phyloP scores from a whole-genome alignment of 2,329 filamentous ascomycete genomes.

The Dryadomyces quercivorus region DNA sequence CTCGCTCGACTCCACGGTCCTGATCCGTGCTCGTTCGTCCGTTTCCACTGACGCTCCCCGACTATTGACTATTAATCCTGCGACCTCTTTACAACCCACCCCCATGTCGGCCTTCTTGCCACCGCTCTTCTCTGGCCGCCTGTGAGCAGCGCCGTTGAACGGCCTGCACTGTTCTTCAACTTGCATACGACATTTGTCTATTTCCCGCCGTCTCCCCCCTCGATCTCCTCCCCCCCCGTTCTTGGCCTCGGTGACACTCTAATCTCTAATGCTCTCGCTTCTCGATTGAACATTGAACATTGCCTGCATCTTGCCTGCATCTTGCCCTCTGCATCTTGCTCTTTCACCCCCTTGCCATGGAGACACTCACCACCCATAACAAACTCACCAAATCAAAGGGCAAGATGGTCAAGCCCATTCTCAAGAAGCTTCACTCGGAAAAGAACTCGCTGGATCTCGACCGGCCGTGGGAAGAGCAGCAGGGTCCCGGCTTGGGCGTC shows the following conservation, averaged over 20 bases:
- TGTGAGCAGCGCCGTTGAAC: slow-evolving; percentile 1
- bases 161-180: background rate
- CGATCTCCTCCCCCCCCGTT: too few relatives aligned
- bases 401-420: slow-evolving; percentile 46
- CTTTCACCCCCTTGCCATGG: slow-evolving; percentile 14
- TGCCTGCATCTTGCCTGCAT: background rate
- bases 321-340: background rate
- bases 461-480: slow-evolving; percentile 45
- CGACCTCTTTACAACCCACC: too few relatives aligned
- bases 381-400: slow-evolving; percentile 33
- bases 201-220: background rate
- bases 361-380: slow-evolving; percentile 15
- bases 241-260: too few relatives aligned
- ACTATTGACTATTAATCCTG: too few relatives aligned
- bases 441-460: slow-evolving; percentile 53
- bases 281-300: too few relatives aligned
- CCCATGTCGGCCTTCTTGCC: background rate
- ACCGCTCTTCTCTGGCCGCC: background rate
- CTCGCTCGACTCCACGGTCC: background rate
- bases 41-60: background rate
- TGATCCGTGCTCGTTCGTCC: background rate
- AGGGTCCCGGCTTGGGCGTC: slow-evolving; percentile 23
- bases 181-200: background rate
- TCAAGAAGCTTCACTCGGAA: slow-evolving; percentile 48
- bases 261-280: too few relatives aligned